Percentiles rank a stretch among this genome's conserved stretches.
These are phyloP conservation scores for Suhomyces emberorum DNA, from an alignment of 805 yeast species.

Conservation along the genomic window DNA sequence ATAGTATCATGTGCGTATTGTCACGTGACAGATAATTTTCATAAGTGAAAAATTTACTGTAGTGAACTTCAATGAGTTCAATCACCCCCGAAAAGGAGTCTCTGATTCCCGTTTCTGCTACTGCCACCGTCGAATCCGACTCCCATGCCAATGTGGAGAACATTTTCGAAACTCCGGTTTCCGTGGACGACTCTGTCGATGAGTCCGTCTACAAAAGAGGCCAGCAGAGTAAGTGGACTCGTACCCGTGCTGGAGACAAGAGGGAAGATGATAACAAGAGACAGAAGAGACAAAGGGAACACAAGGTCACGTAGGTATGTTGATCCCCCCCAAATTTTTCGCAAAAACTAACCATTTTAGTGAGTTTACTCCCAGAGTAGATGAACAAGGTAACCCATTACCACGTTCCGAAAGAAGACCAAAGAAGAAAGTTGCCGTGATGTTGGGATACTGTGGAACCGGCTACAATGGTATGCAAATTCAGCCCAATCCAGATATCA, in stretches of 20 bases:
- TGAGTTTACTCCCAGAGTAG: constrained; percentile 45
- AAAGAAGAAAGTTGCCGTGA: constrained; percentile 83
- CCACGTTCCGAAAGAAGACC: constrained; percentile 66
- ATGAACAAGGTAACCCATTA: constrained; percentile 60
- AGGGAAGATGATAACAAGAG: constrained; percentile 18
- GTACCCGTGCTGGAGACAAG: constrained; percentile 20
- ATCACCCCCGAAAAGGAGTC: background rate
- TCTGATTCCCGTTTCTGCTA: background rate
- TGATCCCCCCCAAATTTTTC: constrained; percentile 6
- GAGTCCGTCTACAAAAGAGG: constrained; percentile 41
- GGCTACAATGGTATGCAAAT: constrained; percentile 97
- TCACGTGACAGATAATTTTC: background rate
- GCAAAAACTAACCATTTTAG: constrained; percentile 16
- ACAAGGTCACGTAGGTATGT: constrained; percentile 59
- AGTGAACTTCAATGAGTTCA: background rate
- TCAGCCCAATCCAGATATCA: constrained; percentile 70
- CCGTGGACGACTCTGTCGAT: constrained; percentile 37
- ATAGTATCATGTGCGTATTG: no score
- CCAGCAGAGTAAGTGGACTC: constrained; percentile 32
- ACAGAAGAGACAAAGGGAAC: constrained; percentile 23
- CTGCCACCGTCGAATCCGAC: background rate
- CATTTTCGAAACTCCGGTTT: no score
- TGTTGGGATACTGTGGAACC: constrained; percentile 93
- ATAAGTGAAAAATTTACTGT: background rate
- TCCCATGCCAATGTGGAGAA: no score